These are phyloP conservation scores for Macrocybe gigantea DNA, from an alignment of 768 basidiomycete species.

Conservation along the genomic window DNA sequence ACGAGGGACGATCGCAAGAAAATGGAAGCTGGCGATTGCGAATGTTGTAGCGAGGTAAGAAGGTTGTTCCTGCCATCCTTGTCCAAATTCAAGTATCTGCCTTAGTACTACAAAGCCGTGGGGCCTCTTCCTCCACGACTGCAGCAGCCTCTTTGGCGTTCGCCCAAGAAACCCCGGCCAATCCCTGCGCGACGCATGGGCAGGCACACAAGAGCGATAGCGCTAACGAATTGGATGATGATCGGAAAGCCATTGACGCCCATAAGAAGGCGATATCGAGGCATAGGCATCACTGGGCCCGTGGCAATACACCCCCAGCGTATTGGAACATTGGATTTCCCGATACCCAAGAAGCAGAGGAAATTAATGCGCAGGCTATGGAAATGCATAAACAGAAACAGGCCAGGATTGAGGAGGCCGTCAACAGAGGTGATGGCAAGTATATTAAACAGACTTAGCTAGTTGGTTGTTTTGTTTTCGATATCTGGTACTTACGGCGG, in stretches of 20 bases:
- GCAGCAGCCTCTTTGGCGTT: slow-evolving; percentile 71
- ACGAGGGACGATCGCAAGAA: slow-evolving; percentile 53
- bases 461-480: too few relatives aligned
- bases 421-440: slow-evolving; percentile 36
- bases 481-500: too few relatives aligned
- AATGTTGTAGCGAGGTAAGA: slow-evolving; percentile 72
- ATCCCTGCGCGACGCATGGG: slow-evolving; percentile 20
- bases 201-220: background rate
- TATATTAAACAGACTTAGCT: slow-evolving; percentile 16
- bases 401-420: slow-evolving; percentile 53
- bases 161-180: slow-evolving; percentile 36
- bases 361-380: slow-evolving; percentile 69
- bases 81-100: background rate
- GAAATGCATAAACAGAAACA: slow-evolving; percentile 69
- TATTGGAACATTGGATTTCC: slow-evolving; percentile 94
- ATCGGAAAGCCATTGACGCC: slow-evolving; percentile 26
- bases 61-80: background rate
- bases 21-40: slow-evolving; percentile 76
- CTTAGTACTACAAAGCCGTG: slow-evolving; percentile 74
- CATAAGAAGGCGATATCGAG: slow-evolving; percentile 70
- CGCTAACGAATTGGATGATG: background rate
- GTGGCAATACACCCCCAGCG: slow-evolving; percentile 72
- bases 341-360: slow-evolving; percentile 69
- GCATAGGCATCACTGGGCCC: slow-evolving; percentile 67
- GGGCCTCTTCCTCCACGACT: slow-evolving; percentile 64